Evolutionary conservation across 1,284 basidiomycete genomes (phyloP), one percentile per base, ranked within the genome.

Genomic region (Pseudozyma pruni): DNA sequence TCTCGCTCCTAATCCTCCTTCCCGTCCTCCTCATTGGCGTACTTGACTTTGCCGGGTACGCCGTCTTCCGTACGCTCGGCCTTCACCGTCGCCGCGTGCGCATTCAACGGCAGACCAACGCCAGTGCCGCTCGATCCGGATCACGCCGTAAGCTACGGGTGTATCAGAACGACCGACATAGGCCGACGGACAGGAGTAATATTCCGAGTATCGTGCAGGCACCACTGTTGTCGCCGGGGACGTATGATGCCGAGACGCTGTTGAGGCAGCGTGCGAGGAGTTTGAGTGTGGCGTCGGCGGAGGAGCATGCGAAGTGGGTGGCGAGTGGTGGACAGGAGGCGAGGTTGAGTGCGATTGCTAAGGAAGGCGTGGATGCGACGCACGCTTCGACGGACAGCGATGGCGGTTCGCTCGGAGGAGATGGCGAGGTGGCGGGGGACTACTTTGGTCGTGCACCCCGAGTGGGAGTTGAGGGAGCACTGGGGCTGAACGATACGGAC

Each of bases 41-140:
- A 1, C 34, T 74, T 16, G 76, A 79, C 50, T 77, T 79, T 57
- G 76, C 76, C 32, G 75, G 75, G 5, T 79, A 79, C 35, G 75
- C 75, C 8, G 74, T 79, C 8, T 74, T 79, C 40, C 58, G 76
- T 31, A 77, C 75, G 23, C 66, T 79, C 13, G 76, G 76, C 76
- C 43, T 75, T 20, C 74, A 71, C 33, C 60, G 76, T 19, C 55
- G 63, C 10, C 27, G 72, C 3, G 72, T 78, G 9, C 60, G 75
- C 25, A 72, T 78, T 40, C 64, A 68, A 44, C 56, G 57, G 0
- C 60, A 60, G 19, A 22, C 60, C 56, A 13, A 40, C 51, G 8
- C 59, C 43, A 16, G 34, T 53, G 3, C 48, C 60, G 3, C n/a
- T 57, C 5, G 51, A 33, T 5, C 59, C 22, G 31, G 17, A 22